A percentile compares a stretch with the other conserved stretches of the same genome.
phyloP scores from a whole-genome alignment of 208 protist genomes.

The Crithidia fasciculata region DNA sequence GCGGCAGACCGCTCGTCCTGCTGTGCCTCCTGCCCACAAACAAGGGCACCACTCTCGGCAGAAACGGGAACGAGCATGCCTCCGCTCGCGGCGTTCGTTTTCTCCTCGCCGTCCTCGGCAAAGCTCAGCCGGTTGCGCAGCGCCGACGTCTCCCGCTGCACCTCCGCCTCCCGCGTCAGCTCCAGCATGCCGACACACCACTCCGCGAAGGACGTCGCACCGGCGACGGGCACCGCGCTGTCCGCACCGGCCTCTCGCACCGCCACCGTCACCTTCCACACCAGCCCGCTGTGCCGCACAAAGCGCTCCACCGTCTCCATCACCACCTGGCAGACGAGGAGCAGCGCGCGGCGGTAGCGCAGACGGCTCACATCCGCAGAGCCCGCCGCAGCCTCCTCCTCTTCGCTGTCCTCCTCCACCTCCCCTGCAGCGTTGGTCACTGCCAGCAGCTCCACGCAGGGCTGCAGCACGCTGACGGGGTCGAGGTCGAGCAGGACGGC shows the following conservation, averaged over 20 bases:
- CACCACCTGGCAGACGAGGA: conserved; percentile 85
- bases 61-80: background rate
- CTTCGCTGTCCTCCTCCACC: background rate
- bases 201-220: conserved; percentile 5
- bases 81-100: background rate
- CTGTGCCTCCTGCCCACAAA: background rate
- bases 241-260: conserved; percentile 34
- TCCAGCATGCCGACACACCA: conserved; percentile 20
- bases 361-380: background rate
- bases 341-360: conserved; percentile 54
- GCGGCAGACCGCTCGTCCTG: background rate
- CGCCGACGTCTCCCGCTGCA: conserved; percentile 8
- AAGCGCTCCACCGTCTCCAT: conserved; percentile 89
- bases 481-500: conserved; percentile 79
- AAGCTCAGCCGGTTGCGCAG: conserved; percentile 13
- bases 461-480: conserved; percentile 56
- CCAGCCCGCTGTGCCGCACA: conserved; percentile 84
- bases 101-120: background rate
- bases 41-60: background rate
- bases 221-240: background rate
- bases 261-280: conserved; percentile 80
- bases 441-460: conserved; percentile 77
- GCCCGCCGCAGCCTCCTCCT: background rate
- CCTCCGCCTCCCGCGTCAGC: conserved; percentile 8
- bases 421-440: conserved; percentile 22